Percentiles rank a stretch among this genome's conserved stretches.
Evolutionary conservation across 1,284 basidiomycete genomes (phyloP).

Genomic region (Apiotrichum montevideense): DNA sequence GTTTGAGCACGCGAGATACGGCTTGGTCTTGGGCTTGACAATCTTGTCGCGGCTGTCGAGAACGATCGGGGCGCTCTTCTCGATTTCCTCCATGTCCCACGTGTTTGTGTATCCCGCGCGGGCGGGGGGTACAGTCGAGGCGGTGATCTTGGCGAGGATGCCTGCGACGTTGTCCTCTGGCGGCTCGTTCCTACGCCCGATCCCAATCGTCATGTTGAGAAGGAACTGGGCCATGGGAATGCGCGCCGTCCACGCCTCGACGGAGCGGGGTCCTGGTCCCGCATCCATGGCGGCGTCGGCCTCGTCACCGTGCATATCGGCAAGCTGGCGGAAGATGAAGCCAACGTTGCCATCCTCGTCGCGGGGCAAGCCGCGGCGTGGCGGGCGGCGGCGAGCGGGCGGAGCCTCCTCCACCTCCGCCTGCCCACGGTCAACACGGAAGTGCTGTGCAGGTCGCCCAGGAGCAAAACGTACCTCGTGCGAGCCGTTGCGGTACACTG

Average conservation of each 20-base stretch:
- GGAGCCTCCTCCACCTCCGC: background rate
- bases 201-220: too few relatives aligned
- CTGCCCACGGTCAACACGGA: slow-evolving; percentile 1
- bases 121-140: slow-evolving; percentile 7
- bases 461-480: slow-evolving; percentile 19
- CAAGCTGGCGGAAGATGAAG: too few relatives aligned
- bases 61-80: slow-evolving; percentile 4
- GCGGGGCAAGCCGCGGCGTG: background rate
- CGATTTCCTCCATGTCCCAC: slow-evolving; percentile 26
- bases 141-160: slow-evolving; percentile 20
- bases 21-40: slow-evolving; percentile 10
- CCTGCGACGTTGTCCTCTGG: slow-evolving; percentile 18
- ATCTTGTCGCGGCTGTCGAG: slow-evolving; percentile 30
- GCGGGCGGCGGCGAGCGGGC: background rate
- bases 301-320: too few relatives aligned
- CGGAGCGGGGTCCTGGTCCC: too few relatives aligned
- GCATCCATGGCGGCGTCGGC: too few relatives aligned
- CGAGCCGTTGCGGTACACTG: slow-evolving; percentile 20
- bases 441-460: background rate
- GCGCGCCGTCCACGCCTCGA: too few relatives aligned
- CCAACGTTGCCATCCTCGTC: too few relatives aligned
- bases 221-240: too few relatives aligned
- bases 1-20: slow-evolving; percentile 35
- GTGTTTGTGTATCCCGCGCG: slow-evolving; percentile 19
- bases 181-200: too few relatives aligned